Evolutionary conservation across 805 yeast species (phyloP).

Genomic region (Hagleromyces aurorensis): DNA sequence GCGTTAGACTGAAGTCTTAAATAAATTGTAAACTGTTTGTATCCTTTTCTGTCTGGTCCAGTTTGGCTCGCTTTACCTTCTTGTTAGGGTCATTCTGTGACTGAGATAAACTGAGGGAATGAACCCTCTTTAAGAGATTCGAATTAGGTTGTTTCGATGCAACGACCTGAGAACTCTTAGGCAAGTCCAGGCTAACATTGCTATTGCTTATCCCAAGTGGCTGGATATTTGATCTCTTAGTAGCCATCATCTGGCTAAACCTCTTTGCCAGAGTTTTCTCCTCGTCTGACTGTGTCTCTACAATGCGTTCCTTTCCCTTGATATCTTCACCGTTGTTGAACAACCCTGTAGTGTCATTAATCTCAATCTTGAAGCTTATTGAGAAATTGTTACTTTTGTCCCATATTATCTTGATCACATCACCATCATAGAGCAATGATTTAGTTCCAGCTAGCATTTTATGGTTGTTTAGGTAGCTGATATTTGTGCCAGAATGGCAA

Average conservation of each 20-base stretch:
- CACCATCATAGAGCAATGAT: slow-evolving; percentile 54
- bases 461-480: slow-evolving; percentile 59
- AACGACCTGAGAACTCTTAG: slow-evolving; percentile 4
- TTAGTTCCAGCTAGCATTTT: slow-evolving; percentile 57
- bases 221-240: slow-evolving; percentile 10
- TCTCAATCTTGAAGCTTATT: slow-evolving; percentile 45
- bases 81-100: slow-evolving; percentile 21
- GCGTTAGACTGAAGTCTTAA: too few relatives aligned
- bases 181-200: too few relatives aligned
- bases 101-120: slow-evolving; percentile 23
- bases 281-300: slow-evolving; percentile 19
- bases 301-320: slow-evolving; percentile 10
- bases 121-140: slow-evolving; percentile 20
- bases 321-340: slow-evolving; percentile 41
- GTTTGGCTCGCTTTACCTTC: slow-evolving; percentile 27
- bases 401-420: slow-evolving; percentile 54
- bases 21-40: slow-evolving; percentile 16
- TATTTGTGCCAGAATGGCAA: slow-evolving; percentile 71
- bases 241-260: slow-evolving; percentile 18
- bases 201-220: background rate
- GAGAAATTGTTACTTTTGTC: slow-evolving; percentile 47
- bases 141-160: slow-evolving; percentile 2
- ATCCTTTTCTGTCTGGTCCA: slow-evolving; percentile 21
- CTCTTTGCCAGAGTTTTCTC: slow-evolving; percentile 19
- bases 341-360: slow-evolving; percentile 57